Evolutionary conservation across 306 rosid species (phyloP).

Genomic region (Gleditsia sinensis): DNA sequence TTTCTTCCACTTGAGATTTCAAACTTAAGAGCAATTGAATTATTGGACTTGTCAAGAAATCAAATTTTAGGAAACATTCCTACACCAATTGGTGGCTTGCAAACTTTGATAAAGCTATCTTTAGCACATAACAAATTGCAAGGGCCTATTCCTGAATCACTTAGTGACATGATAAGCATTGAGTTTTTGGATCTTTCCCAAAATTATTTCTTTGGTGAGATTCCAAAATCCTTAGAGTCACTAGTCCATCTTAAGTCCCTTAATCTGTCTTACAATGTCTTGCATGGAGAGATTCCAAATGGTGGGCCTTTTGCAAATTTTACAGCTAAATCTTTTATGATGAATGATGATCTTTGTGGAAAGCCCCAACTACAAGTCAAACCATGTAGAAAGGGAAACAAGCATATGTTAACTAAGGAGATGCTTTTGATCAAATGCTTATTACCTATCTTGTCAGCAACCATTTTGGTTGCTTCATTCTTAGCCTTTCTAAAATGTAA

Average conservation of each 20-base stretch:
- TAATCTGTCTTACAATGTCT: not conserved
- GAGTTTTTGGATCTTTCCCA: not conserved
- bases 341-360: not conserved
- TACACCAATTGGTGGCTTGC: not conserved
- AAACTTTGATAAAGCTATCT: not conserved
- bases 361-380: not conserved
- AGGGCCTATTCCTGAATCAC: not conserved
- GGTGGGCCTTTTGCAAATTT: not conserved
- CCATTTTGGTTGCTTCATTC: not conserved
- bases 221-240: not conserved
- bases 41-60: not conserved
- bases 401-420: not conserved
- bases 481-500: not conserved
- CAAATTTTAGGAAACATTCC: not conserved
- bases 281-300: not conserved
- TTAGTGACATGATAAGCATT: not conserved
- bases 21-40: not conserved
- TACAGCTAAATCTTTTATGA: not conserved
- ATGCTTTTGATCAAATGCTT: not conserved
- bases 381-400: not conserved
- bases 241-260: not conserved
- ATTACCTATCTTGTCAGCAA: not conserved
- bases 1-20: not conserved
- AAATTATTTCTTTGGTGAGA: not conserved
- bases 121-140: not conserved